Conservation (phyloP, 176 grass and related monocot genomes). For the Ampelocalamus luodianensis region DNA sequence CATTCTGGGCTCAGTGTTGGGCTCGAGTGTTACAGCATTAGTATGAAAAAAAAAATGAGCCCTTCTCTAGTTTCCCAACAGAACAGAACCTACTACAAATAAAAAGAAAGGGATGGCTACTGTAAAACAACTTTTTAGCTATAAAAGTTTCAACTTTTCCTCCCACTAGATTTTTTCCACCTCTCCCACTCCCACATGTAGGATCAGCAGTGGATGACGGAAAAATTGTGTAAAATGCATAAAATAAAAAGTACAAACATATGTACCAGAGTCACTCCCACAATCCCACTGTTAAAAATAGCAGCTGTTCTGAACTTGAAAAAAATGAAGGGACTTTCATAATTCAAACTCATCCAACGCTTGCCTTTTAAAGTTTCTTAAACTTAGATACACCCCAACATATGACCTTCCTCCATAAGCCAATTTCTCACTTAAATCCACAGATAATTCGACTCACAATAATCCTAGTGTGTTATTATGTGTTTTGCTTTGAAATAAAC, state of each 20-base stretch:
- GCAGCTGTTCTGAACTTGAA: neutral
- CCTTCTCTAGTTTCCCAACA: constrained; percentile 1
- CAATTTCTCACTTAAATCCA: neutral
- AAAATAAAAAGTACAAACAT: neutral
- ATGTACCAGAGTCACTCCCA: neutral
- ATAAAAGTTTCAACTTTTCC: neutral
- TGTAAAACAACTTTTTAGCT: neutral
- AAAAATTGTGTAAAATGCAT: neutral
- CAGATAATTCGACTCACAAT: neutral
- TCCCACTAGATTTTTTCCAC: neutral
- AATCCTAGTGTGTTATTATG: constrained; percentile 5
- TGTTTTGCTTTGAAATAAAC: neutral
- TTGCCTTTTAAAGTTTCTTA: neutral
- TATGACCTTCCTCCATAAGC: neutral
- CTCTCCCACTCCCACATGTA: neutral
- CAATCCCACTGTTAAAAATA: neutral
- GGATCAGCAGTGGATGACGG: neutral
- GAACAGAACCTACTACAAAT: neutral
- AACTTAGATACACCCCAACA: neutral
- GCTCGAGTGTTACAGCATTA: neutral
- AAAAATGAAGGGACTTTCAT: neutral
- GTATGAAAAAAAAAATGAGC: neutral
- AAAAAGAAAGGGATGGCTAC: neutral
- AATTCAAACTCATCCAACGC: neutral
- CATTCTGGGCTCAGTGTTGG: too few relatives aligned